Evolutionary conservation across 2,329 filamentous ascomycete species (phyloP).

Genomic region (Beauveria asiatica): DNA sequence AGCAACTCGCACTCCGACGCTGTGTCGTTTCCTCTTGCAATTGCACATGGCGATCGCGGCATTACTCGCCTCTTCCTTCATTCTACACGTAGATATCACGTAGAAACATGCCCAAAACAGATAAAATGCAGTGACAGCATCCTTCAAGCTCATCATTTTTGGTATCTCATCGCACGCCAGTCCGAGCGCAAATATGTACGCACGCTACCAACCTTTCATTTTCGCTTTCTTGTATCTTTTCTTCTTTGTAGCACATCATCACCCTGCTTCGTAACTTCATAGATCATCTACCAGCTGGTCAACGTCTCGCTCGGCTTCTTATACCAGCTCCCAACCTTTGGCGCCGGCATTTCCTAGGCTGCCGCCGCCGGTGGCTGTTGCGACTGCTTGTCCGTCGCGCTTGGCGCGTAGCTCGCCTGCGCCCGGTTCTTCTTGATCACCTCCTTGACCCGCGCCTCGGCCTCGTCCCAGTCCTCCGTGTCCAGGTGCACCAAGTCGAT

Average conservation of each 20-base stretch:
- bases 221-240: not conserved
- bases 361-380: conserved; percentile 14
- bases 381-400: conserved; percentile 27
- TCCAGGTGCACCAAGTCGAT: conserved; percentile 76
- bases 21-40: no score
- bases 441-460: conserved; percentile 72
- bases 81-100: no score
- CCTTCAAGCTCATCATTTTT: not conserved
- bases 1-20: no score
- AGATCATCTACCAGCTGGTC: no score
- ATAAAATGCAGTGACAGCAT: not conserved
- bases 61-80: no score
- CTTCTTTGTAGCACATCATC: no score
- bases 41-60: no score
- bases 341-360: conserved; percentile 19
- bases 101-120: not conserved
- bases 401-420: conserved; percentile 44
- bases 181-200: not conserved
- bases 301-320: not conserved
- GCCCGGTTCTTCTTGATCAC: conserved; percentile 66
- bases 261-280: no score
- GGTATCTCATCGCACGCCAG: conserved; percentile 7
- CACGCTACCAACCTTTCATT: not conserved
- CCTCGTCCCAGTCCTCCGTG: conserved; percentile 82
- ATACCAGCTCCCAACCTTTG: not conserved